Evolutionary conservation across 2,329 filamentous ascomycete species (phyloP).

Genomic region (Madurella mycetomatis): DNA sequence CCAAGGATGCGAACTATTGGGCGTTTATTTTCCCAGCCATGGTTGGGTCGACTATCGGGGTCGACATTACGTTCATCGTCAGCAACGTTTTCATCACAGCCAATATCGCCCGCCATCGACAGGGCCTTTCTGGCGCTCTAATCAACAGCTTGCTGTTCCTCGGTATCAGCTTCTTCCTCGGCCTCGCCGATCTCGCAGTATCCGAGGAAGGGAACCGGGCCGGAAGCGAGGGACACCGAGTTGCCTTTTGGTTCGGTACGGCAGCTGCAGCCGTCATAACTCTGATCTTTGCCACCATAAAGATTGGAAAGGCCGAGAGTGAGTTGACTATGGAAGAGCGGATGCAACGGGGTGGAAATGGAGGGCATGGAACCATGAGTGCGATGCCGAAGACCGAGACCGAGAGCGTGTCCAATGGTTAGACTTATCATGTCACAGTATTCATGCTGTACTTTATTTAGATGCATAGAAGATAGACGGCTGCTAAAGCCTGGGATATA

Average conservation of each 20-base stretch:
- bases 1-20: conserved; percentile 62
- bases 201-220: conserved; percentile 45
- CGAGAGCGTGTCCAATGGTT: background rate
- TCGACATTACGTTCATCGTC: conserved; percentile 72
- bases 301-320: conserved; percentile 45
- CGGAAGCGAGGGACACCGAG: conserved; percentile 52
- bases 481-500: background rate
- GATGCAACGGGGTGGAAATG: conserved; percentile 9
- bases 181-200: conserved; percentile 62
- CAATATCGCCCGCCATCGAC: conserved; percentile 58
- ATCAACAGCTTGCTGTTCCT: conserved; percentile 68
- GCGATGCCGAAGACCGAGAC: background rate
- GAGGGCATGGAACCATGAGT: background rate
- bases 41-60: conserved; percentile 64
- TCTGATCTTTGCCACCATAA: conserved; percentile 51
- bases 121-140: conserved; percentile 67
- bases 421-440: background rate
- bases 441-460: too few species aligned
- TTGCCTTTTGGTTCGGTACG: conserved; percentile 63
- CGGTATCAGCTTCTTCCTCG: conserved; percentile 67
- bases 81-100: conserved; percentile 76
- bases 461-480: background rate
- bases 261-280: conserved; percentile 50
- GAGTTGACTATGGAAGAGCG: conserved; percentile 26
- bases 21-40: conserved; percentile 68